phyloP scores from a whole-genome alignment of 208 protist species.

The Angomonas ambiguus region DNA sequence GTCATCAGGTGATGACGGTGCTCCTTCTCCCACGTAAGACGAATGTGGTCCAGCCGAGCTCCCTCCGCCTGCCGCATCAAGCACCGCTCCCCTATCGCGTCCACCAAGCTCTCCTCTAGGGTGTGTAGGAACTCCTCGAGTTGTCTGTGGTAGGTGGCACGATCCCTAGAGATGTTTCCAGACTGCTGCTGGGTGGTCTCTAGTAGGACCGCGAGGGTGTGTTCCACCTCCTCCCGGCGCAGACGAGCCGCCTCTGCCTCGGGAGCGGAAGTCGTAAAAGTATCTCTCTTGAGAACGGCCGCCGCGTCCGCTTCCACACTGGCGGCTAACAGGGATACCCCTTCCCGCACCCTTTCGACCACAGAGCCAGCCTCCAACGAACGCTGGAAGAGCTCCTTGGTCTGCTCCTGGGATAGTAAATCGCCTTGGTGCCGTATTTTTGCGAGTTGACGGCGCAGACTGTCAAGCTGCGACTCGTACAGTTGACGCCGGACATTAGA shows the following conservation, averaged over 20 bases:
- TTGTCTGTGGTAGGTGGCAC: slow-evolving; percentile 22
- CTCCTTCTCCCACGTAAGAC: slow-evolving; percentile 47
- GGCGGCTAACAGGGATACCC: slow-evolving; percentile 21
- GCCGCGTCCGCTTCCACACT: slow-evolving; percentile 20
- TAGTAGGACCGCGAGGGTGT: slow-evolving; percentile 22
- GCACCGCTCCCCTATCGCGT: slow-evolving; percentile 36
- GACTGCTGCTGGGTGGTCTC: slow-evolving; percentile 21
- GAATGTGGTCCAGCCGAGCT: slow-evolving; percentile 38
- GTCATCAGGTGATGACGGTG: slow-evolving; percentile 49
- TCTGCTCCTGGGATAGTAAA: slow-evolving; percentile 6
- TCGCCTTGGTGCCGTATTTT: slow-evolving; percentile 25
- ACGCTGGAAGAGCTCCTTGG: slow-evolving; percentile 11
- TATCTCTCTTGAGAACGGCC: not conserved
- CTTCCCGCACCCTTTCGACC: slow-evolving; percentile 16
- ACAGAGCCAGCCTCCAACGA: slow-evolving; percentile 6
- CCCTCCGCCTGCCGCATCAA: slow-evolving; percentile 38
- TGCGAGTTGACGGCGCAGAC: slow-evolving; percentile 36
- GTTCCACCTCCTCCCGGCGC: slow-evolving; percentile 38
- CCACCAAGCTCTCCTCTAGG: slow-evolving; percentile 28
- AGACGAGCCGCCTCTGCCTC: slow-evolving; percentile 16
- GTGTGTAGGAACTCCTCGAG: slow-evolving; percentile 18
- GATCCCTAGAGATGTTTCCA: slow-evolving; percentile 3
- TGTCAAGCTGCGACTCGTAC: slow-evolving; percentile 29
- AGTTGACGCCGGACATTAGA: slow-evolving; percentile 34
- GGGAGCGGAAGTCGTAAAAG: not conserved